Base-by-base conservation (phyloP, 2,329 filamentous ascomycete genomes). In the Zarea fungicola region DNA sequence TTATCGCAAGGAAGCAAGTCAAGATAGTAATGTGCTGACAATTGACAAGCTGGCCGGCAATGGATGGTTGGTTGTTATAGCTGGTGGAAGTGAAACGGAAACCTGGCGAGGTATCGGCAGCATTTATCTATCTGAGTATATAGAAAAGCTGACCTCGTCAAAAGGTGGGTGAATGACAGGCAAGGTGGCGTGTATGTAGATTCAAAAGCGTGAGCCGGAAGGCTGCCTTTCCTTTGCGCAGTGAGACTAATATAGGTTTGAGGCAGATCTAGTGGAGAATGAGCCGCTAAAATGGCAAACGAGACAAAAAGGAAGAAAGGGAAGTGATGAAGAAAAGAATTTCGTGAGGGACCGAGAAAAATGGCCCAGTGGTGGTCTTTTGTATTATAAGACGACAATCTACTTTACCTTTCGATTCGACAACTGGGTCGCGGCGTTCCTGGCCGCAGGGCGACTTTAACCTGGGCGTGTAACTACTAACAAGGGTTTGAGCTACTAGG, bases 321-420 rank as follows among this genome's bases (percentile, higher is more conserved):
- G 26, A n/a, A 31, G 35, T 47, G 44, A 40, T 32, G 39, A 34
- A 47, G 29, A 25, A 21, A 47, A 31, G 19, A 40, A 14, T 13
- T 47, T 40, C 44, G 40, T 28, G 35, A 37, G 19, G 44, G 26
- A 40, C 35, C 28, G 35, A 32, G 40, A 37, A 46, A 39, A 35
- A 47, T n/a, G 44, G 44, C 35, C 44, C 35, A 35, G 35, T 35
- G 44, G 44, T 10, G 26, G 44, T 47, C 44, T 47, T 47, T 47
- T 47, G 44, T 47, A 45, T 45, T 43, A 46, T 46, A 47, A 32
- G 44, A 32, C 32, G 42, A 45, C 42, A 45, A 36, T 45, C 42
- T 45, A 22, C 31, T 32, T 45, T 19, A n/a, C 35, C 31, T 36
- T 35, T 45, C 42, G 42, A 44, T 28, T 31, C 42, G 28, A 45